Evolutionary conservation across 441 rosid species (phyloP), one percentile per base, ranked within the genome.

Genomic region (Macaranga tanarius): DNA sequence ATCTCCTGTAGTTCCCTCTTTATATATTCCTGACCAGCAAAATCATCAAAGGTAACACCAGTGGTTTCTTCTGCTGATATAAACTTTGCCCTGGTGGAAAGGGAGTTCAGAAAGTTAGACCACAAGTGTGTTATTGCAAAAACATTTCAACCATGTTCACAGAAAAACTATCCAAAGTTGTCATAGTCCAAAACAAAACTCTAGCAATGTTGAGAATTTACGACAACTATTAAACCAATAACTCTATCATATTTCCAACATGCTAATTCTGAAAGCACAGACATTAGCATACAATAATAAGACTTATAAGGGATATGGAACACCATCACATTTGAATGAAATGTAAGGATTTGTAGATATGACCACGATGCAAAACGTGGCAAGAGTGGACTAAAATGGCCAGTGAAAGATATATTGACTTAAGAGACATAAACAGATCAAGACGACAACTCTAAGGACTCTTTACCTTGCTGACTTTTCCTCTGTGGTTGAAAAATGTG

Each of bases 21-120:
- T 75, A 95, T 92, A 82, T 95, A 95, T 79, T 95, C 99, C 75
- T 95, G 97, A 65, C 99, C 99, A 77, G 96, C 99, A 81, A 95
- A 95, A 86, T 95, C 98, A 80, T 92, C 92, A 81, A 95, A 95
- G 67, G 98, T 91, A 67, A 92, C 88, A 74, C 98, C 98, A 67
- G 99, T 95, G 78, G 83, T 88, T 82, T 93, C 98, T 82, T 95
- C 98, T 34, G 97, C 97, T 62, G 98, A 90, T 76, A 95, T 92
- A 73, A 92, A 92, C 70, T 95, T 91, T 73, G 98, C 97, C 87
- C 97, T 95, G 83, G 73, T 62, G 25, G 73, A 73, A 67, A 64
- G 45, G 59, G 22, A 81, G 58, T 65, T 61, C 38, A 34, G 38
- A 64, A 81, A 65, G 44, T 87, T 73, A 83, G 77, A 69, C 34